A percentile compares a stretch with the other conserved stretches of the same genome.
Evolutionary conservation across 805 yeast species (phyloP).

Genomic region (Metschnikowia hibisci): DNA sequence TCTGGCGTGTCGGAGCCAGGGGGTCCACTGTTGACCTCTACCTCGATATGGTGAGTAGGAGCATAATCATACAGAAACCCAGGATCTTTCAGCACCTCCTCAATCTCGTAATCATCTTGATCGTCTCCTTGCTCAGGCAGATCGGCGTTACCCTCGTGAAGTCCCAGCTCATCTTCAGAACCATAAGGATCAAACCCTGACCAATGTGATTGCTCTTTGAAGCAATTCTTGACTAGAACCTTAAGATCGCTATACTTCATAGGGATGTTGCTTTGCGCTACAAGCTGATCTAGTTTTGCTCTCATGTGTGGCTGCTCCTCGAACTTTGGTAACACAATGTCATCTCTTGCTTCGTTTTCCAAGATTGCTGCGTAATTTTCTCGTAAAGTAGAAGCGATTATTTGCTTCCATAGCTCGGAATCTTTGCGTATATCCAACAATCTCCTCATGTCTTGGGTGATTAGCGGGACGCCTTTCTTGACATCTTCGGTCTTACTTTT

Average conservation of each 20-base stretch:
- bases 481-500: not conserved
- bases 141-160: slow-evolving; percentile 32
- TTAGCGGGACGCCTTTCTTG: not conserved
- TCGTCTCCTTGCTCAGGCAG: slow-evolving; percentile 11
- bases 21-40: slow-evolving; percentile 36
- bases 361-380: not conserved
- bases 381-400: slow-evolving; percentile 6
- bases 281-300: slow-evolving; percentile 10
- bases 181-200: slow-evolving; percentile 25
- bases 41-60: slow-evolving; percentile 39
- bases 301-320: slow-evolving; percentile 10
- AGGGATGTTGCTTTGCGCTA: slow-evolving; percentile 6
- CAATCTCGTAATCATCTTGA: slow-evolving; percentile 39
- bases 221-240: slow-evolving; percentile 10
- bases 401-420: slow-evolving; percentile 38
- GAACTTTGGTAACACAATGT: slow-evolving; percentile 7
- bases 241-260: slow-evolving; percentile 11
- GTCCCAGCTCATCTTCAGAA: slow-evolving; percentile 38
- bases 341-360: not conserved
- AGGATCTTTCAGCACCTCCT: slow-evolving; percentile 29
- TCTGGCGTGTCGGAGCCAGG: slow-evolving; percentile 27
- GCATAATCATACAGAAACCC: slow-evolving; percentile 28
- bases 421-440: slow-evolving; percentile 24
- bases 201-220: slow-evolving; percentile 4
- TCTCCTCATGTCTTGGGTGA: slow-evolving; percentile 12